phyloP scores from a whole-genome alignment of 805 yeast species.

The Nakazawaea ishiwadae region DNA sequence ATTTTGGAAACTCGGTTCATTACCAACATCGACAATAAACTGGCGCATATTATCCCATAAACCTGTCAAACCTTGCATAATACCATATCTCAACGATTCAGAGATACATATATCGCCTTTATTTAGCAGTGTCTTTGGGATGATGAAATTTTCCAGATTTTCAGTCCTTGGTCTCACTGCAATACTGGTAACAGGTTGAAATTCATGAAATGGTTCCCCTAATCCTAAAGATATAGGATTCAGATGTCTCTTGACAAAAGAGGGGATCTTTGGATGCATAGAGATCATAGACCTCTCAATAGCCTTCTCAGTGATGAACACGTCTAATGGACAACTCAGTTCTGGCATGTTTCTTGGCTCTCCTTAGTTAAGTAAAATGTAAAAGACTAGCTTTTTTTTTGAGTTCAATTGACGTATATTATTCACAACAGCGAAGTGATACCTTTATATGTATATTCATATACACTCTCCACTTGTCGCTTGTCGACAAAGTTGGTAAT shows the following conservation, averaged over 20 bases:
- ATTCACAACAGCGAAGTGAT: too few relatives aligned
- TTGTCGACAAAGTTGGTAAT: too few relatives aligned
- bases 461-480: too few relatives aligned
- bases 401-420: too few relatives aligned
- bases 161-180: too few relatives aligned
- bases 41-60: constrained; percentile 34
- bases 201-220: constrained; percentile 59
- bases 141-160: too few relatives aligned
- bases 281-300: neutral
- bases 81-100: constrained; percentile 46
- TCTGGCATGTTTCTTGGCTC: too few relatives aligned
- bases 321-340: neutral
- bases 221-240: constrained; percentile 47
- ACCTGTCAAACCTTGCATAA: constrained; percentile 42
- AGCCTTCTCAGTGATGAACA: neutral
- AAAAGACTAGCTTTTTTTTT: too few relatives aligned
- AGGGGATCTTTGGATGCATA: constrained; percentile 25
- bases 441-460: too few relatives aligned
- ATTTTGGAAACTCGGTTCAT: constrained; percentile 40
- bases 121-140: neutral
- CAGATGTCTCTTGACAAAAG: constrained; percentile 39
- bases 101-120: neutral
- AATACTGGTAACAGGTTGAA: too few relatives aligned
- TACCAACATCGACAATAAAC: constrained; percentile 18
- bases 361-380: too few relatives aligned